Evolutionary conservation across 257 asterid genomes (phyloP).

Genomic region (Solanum microdontum): DNA sequence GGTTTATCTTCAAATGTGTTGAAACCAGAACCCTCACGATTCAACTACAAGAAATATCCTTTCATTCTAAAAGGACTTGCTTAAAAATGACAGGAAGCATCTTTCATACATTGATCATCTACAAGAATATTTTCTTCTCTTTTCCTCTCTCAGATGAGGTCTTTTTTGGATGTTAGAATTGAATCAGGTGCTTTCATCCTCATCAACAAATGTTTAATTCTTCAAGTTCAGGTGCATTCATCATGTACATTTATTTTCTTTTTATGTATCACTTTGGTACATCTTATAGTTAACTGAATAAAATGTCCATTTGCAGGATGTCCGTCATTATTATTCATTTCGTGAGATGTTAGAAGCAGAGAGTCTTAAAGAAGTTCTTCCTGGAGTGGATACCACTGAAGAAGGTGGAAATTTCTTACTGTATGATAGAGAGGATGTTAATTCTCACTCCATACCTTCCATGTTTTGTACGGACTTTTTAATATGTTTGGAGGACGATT

Average conservation of each 20-base stretch:
- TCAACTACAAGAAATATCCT: background rate
- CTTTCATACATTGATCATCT: background rate
- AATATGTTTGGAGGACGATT: background rate
- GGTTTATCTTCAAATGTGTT: background rate
- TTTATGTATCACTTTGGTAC: background rate
- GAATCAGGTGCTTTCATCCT: conserved; percentile 45
- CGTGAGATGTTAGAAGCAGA: conserved; percentile 70
- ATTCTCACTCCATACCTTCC: background rate
- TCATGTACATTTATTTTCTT: background rate
- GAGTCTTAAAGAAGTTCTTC: conserved; percentile 58
- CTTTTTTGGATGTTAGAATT: conserved; percentile 37
- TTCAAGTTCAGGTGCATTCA: conserved; percentile 71
- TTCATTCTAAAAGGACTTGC: background rate
- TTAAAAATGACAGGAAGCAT: background rate
- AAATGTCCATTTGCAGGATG: conserved; percentile 32
- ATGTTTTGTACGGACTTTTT: background rate
- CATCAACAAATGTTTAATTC: conserved; percentile 57
- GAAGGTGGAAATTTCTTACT: conserved; percentile 38
- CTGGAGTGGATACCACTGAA: conserved; percentile 53
- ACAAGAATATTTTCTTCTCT: background rate
- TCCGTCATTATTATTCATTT: conserved; percentile 59
- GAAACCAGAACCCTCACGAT: background rate
- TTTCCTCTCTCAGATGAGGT: background rate
- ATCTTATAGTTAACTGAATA: background rate
- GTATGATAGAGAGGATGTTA: background rate